A percentile compares a stretch with the other conserved stretches of the same genome.
Conservation (phyloP, 2,329 filamentous ascomycete species). For the Aspergillus calidoustus region DNA sequence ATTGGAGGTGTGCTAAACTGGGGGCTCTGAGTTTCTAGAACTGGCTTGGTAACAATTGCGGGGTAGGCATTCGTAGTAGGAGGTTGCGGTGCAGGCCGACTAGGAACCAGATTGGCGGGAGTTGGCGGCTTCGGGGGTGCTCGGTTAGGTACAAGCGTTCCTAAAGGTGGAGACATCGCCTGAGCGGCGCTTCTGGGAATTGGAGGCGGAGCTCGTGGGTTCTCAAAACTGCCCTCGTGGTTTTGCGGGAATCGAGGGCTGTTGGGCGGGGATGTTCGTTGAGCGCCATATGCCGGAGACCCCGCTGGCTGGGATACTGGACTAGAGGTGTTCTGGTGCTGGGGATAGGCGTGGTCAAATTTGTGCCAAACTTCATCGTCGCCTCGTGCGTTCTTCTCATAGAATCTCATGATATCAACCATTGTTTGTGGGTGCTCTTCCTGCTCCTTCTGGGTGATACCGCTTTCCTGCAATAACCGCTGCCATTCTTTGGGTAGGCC, state of each 20-base stretch:
- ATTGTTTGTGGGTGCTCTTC: constrained; percentile 95
- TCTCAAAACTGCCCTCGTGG: constrained; percentile 94
- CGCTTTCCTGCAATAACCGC: constrained; percentile 89
- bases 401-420: constrained; percentile 94
- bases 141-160: constrained; percentile 73
- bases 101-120: constrained; percentile 41
- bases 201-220: constrained; percentile 89
- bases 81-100: constrained; percentile 49
- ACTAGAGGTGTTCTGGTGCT: constrained; percentile 45
- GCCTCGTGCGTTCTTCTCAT: constrained; percentile 88
- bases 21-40: constrained; percentile 56
- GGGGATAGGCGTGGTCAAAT: constrained; percentile 81
- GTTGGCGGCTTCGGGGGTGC: constrained; percentile 86
- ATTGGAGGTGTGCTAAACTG: constrained; percentile 56
- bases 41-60: constrained; percentile 53
- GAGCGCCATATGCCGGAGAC: constrained; percentile 53
- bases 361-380: constrained; percentile 94
- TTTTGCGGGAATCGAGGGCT: constrained; percentile 89
- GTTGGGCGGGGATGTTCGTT: constrained; percentile 75
- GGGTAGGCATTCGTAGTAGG: constrained; percentile 46
- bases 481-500: constrained; percentile 98
- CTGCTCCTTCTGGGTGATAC: constrained; percentile 94
- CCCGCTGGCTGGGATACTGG: constrained; percentile 47
- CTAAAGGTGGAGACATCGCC: constrained; percentile 49
- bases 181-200: constrained; percentile 66